These are phyloP conservation scores for Cymbopogon citratus DNA, from an alignment of 176 grass and related monocot species.

Conservation along the genomic window DNA sequence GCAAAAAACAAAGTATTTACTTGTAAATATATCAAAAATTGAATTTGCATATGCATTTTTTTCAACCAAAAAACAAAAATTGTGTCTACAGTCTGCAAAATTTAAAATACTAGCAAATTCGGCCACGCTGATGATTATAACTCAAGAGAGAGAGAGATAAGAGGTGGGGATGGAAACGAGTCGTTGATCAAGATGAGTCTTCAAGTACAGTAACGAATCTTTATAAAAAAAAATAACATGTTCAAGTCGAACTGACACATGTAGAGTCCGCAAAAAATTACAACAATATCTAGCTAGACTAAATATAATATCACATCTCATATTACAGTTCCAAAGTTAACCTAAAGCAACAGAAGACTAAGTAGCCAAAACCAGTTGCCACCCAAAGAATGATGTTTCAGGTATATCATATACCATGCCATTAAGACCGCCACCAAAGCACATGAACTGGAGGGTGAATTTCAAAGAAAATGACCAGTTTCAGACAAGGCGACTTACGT, in stretches of 20 bases:
- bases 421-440: constrained; percentile 21
- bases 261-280: constrained; percentile 35
- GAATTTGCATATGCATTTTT: too few species aligned
- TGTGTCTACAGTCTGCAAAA: background rate
- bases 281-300: constrained; percentile 41
- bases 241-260: constrained; percentile 27
- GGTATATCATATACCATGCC: constrained; percentile 24
- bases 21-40: too few species aligned
- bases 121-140: background rate
- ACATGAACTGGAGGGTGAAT: constrained; percentile 37
- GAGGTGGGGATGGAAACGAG: background rate
- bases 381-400: constrained; percentile 40
- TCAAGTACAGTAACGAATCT: background rate
- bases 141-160: background rate
- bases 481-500: constrained; percentile 14
- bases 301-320: constrained; percentile 32
- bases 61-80: background rate
- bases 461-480: constrained; percentile 26
- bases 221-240: constrained; percentile 27
- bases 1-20: too few species aligned
- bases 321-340: constrained; percentile 45
- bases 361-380: constrained; percentile 37
- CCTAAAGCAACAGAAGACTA: constrained; percentile 33
- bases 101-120: background rate
- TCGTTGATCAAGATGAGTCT: background rate